Conservation (phyloP, 2,329 filamentous ascomycete species). For the Microcera coccophila region DNA sequence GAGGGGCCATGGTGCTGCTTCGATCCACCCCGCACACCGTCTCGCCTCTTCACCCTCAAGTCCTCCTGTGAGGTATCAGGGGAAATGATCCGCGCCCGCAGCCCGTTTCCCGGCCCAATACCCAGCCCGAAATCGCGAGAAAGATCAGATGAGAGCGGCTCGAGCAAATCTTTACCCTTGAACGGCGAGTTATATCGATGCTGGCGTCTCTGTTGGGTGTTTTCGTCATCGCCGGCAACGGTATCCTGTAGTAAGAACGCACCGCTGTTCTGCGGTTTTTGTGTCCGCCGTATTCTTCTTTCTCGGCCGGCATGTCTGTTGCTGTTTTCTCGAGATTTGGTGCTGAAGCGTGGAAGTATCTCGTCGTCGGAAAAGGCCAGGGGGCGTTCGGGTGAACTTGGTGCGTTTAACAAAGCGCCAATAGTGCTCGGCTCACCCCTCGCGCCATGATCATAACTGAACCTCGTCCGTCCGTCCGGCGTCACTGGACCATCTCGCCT, state of each 20-base stretch:
- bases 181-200: constrained; percentile 22
- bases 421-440: constrained; percentile 24
- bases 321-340: constrained; percentile 15
- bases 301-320: constrained; percentile 20
- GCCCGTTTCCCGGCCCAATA: constrained; percentile 13
- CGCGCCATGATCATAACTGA: constrained; percentile 24
- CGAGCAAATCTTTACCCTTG: constrained; percentile 19
- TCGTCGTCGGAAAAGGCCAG: constrained; percentile 28
- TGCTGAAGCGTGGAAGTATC: constrained; percentile 22
- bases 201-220: constrained; percentile 27
- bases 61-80: constrained; percentile 27
- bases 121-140: constrained; percentile 20
- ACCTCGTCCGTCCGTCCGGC: constrained; percentile 23
- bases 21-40: constrained; percentile 11
- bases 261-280: constrained; percentile 45
- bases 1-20: constrained; percentile 16
- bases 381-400: constrained; percentile 23
- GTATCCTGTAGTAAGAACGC: constrained; percentile 50
- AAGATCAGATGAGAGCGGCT: constrained; percentile 12
- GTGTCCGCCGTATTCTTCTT: constrained; percentile 29
- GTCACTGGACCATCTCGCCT: constrained; percentile 25
- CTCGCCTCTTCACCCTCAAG: constrained; percentile 19
- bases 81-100: constrained; percentile 22
- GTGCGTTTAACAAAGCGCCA: constrained; percentile 21
- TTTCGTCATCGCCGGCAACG: constrained; percentile 32